These are phyloP conservation scores for Russula abietina DNA, from an alignment of 768 basidiomycete species.

Conservation along the genomic window DNA sequence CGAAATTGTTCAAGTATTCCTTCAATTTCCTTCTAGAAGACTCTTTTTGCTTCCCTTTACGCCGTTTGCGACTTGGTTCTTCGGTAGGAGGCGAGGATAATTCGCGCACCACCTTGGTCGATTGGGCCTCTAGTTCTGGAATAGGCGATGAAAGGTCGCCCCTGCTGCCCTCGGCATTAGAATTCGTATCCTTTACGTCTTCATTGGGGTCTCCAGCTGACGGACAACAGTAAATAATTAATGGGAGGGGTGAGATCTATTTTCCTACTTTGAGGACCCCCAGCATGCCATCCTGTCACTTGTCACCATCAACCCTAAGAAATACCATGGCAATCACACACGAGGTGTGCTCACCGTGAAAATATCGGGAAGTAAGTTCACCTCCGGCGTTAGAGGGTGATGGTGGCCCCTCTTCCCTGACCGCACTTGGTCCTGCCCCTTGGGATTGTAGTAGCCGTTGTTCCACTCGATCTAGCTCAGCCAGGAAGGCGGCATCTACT, in stretches of 20 bases:
- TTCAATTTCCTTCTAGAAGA: slow-evolving; percentile 26
- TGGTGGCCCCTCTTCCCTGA: neutral
- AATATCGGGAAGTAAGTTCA: slow-evolving; percentile 14
- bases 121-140: slow-evolving; percentile 1
- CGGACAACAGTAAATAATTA: neutral
- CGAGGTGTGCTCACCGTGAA: slow-evolving; percentile 6
- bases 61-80: slow-evolving; percentile 23
- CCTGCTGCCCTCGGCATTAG: neutral
- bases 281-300: neutral
- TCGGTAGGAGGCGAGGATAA: neutral
- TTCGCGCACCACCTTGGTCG: slow-evolving; percentile 12
- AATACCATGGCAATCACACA: neutral
- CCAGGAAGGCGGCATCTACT: slow-evolving; percentile 25
- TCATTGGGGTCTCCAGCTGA: neutral
- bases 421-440: neutral
- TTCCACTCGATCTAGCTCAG: slow-evolving; percentile 13
- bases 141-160: neutral
- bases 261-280: slow-evolving; percentile 5
- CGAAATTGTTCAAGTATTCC: slow-evolving; percentile 42
- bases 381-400: neutral
- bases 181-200: neutral
- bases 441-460: slow-evolving; percentile 1
- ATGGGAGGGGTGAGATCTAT: neutral
- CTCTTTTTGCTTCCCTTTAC: slow-evolving; percentile 44
- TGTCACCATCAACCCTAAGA: neutral